phyloP scores from a whole-genome alignment of 2,329 filamentous ascomycete species.

The Plectosphaerella plurivora region DNA sequence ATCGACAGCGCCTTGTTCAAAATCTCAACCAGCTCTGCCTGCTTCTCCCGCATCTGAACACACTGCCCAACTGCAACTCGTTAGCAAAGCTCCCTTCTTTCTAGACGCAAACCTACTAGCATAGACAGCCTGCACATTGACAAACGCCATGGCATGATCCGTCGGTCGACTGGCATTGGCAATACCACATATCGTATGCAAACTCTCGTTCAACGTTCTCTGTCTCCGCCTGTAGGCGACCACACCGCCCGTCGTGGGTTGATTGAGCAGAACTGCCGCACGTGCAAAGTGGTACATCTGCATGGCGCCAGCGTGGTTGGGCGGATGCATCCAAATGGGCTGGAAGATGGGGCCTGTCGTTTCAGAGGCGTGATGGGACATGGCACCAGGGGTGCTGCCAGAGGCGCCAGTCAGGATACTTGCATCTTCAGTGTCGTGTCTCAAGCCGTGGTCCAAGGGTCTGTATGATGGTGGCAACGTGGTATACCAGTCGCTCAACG shows the following conservation, averaged over 20 bases:
- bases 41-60: conserved; percentile 3
- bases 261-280: conserved; percentile 30
- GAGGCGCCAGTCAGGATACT: conserved; percentile 14
- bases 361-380: not conserved
- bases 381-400: conserved; percentile 17
- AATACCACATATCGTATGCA: conserved; percentile 34
- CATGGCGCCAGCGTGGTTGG: conserved; percentile 37
- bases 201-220: conserved; percentile 6
- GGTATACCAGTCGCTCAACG: conserved; percentile 4
- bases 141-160: conserved; percentile 3
- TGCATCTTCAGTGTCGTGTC: not conserved
- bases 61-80: conserved; percentile 4
- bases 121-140: conserved; percentile 7
- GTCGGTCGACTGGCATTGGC: not conserved
- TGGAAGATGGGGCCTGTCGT: conserved; percentile 29
- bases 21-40: conserved; percentile 1
- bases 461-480: conserved; percentile 13
- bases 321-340: conserved; percentile 42
- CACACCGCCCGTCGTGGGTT: conserved; percentile 13
- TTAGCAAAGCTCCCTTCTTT: not conserved
- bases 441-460: conserved; percentile 23
- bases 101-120: not conserved
- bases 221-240: conserved; percentile 32
- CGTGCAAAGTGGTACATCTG: conserved; percentile 47
- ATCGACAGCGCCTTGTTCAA: not conserved